Evolutionary conservation across 192 early-diverging fungal species (phyloP), one percentile per base, ranked within the genome.

Genomic region (Lobosporangium transversale): DNA sequence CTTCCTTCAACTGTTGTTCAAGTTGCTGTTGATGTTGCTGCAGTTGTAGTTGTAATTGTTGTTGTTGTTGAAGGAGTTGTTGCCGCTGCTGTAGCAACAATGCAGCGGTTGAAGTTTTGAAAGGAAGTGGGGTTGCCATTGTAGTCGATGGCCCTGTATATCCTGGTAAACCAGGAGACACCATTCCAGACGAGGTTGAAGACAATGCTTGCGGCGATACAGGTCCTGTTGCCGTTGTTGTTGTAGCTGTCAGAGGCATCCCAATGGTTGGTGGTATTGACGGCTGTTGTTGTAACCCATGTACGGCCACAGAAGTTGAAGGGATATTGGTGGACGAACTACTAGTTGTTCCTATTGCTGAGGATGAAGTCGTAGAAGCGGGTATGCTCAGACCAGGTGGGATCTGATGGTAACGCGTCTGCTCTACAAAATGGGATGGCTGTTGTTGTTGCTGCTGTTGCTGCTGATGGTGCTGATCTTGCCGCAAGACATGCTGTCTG

Each of bases 71-170:
- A n/a, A 30, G 57, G 26, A 30, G 51, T 3, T 32, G 49, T 40
- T 60, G 58, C 15, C 27, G 57, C 21, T 44, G 58, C 15, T 29
- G 50, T 21, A 56, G 58, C 32, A 70, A 26, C 24, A 70, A 21
- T 6, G 43, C 58, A 31, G 58, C 51, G 8, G 68, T 70, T 0
- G 68, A 35, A 1, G 57, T 58, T 21, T 58, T 68, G 6, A 52
- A 29, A 3, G 43, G 36, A 21, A 40, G n/a, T 23, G 53, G n/a
- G 26, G 23, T 24, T 47, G 47, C 14, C 32, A 21, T 20, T 33
- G 54, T 6, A 31, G 59, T 23, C 0, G 3, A 40, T 40, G 29
- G 10, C 31, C 14, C 15, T 15, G 5, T 32, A 14, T n/a, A 20
- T 31, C 12, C 37, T 14, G 37, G 14, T 40, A 40, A 10, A 14